Conservation (phyloP, 164 flowering plant genomes). For the Liquidambar formosana region DNA sequence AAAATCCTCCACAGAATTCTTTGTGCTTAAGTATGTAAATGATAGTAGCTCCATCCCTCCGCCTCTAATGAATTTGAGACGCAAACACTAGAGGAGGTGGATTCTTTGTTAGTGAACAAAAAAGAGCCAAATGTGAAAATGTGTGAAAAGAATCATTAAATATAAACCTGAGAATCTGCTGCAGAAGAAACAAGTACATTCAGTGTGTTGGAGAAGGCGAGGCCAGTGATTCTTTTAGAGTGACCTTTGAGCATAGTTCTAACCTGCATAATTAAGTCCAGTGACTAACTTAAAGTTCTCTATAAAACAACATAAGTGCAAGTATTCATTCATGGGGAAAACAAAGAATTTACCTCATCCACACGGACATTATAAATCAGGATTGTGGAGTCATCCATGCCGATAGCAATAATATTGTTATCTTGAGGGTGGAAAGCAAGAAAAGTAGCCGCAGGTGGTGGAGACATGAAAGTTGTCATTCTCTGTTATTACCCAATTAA, state of each 20-base stretch:
- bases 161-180: constrained; percentile 40
- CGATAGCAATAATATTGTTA: constrained; percentile 52
- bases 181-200: constrained; percentile 44
- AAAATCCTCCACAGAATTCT: no score
- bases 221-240: constrained; percentile 27
- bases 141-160: no score
- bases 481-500: constrained; percentile 24
- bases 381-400: constrained; percentile 43
- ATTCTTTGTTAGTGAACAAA: no score
- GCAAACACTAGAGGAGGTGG: no score
- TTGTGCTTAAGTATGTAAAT: no score
- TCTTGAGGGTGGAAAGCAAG: constrained; percentile 52
- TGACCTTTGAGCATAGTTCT: constrained; percentile 34
- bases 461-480: constrained; percentile 41
- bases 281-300: not conserved
- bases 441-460: constrained; percentile 48
- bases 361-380: constrained; percentile 34
- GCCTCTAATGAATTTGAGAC: no score
- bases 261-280: constrained; percentile 24
- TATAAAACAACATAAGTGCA: not conserved
- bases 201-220: constrained; percentile 30
- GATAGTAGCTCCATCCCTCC: no score
- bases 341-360: constrained; percentile 28
- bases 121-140: no score
- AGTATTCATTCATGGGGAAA: not conserved